Base-by-base conservation (phyloP, 371 early-diverging fungal species). In the Neoconidiobolus thromboides region DNA sequence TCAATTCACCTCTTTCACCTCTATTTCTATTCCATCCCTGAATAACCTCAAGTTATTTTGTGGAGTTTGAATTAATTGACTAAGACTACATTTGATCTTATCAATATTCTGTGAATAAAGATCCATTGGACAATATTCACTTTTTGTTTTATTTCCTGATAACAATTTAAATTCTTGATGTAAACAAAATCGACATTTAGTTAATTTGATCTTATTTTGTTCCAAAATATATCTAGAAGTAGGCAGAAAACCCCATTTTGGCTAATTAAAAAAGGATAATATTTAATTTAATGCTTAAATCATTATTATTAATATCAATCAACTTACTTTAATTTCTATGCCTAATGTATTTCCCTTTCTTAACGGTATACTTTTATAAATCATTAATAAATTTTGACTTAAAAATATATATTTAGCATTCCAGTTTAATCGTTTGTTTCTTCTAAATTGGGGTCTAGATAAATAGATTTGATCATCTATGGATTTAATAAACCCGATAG, bases 161-260 rank as follows among this genome's bases (percentile, higher is more conserved):
- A 36, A 9, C 9, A 7, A 3, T n/a, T 51, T 51, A 7, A 51
- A 36, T 51, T 14, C n/a, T 51, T 51, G 52, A 38, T 51, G 52
- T 38, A 51, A 26, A 38, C 52, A 51, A 36, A 51, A 51, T 36
- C 52, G 3, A 38, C 52, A 51, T 5, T 10, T 51, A 7, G 26
- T 10, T 10, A 10, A 38, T 36, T 51, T 51, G 52, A n/a, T 3
- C 26, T 14, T 26, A 26, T 26, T 26, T 51, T 51, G 26, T 9
- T 5, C 7, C 14, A 6, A 38, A 7, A 51, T 14, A 36, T 51
- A n/a, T 10, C 6, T 10, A 14, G 7, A 51, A 51, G 52, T 51
- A 38, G 52, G 52, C 14, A 51, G 52, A 38, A 51, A 51, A 36
- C 52, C 52, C 52, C 52, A 51, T 36, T 51, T 51, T 14, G 52